Evolutionary conservation across 176 grass and related monocot genomes (phyloP), one percentile per base, ranked within the genome.

Genomic region (Puya raimondii): DNA sequence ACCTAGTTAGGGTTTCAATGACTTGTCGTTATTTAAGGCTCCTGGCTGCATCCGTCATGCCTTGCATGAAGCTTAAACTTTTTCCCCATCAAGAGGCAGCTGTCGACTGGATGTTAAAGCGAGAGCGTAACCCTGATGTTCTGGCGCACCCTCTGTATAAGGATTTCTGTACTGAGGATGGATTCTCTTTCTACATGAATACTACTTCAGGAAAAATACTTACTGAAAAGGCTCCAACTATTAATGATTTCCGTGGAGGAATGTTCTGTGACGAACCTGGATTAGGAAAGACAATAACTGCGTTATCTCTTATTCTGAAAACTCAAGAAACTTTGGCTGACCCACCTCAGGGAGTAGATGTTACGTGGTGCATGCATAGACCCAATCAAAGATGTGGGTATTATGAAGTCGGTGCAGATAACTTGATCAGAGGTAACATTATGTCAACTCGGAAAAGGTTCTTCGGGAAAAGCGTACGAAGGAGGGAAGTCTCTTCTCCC

Each of bases 181-280:
- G 89, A 57, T 84, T 88, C 53, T 78, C 86, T 64, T 89, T 92
- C 23, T 87, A 86, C 53, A 78, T 97, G 75, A 91, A 97, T 85
- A 77, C 79, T 72, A 75, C 82, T 77, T 85, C 94, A 51, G 89
- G 84, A 79, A 80, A 92, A 73, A 76, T 97, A 79, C 72, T 50
- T 50, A 83, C 80, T 0, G 82, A 80, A 61, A 73, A 58, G 68
- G 80, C 77, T 70, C 89, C 94, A 18, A 77, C 75, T 16, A 70
- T 90, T 69, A 80, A 72, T 72, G 89, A 97, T 80, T 97, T 92
- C 48, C 76, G 69, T 23, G 94, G 94, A 77, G 86, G 94, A 68
- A 90, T 97, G 84, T 97, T 97, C 78, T 97, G 94, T 81, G 89
- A 97, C 69, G 94, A 97, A 88, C 94, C 94, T 70, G 94, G 94